Evolutionary conservation across 331 rosid species (phyloP).

Genomic region (Cydonia oblonga): DNA sequence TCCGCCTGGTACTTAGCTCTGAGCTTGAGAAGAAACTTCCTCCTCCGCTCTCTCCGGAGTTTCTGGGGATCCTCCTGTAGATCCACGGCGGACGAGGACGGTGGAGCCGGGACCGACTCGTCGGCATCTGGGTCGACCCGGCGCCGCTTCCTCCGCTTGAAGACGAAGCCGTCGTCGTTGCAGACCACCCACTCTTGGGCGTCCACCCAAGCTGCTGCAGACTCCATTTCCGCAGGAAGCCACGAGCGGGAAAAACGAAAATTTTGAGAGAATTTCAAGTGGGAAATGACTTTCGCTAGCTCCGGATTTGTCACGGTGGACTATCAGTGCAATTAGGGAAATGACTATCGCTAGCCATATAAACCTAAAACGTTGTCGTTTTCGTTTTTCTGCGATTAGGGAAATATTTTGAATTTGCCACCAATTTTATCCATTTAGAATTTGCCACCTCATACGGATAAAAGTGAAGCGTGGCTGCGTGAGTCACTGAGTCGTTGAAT

Average conservation of each 20-base stretch:
- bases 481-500: too few species aligned
- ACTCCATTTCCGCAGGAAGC: constrained; percentile 32
- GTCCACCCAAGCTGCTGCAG: constrained; percentile 18
- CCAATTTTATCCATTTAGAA: too few species aligned
- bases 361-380: neutral
- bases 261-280: neutral
- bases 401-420: too few species aligned
- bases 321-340: neutral
- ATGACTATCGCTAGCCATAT: neutral
- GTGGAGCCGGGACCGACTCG: neutral
- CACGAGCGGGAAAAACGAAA: constrained; percentile 6
- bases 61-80: constrained; percentile 21
- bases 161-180: constrained; percentile 83
- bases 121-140: constrained; percentile 21
- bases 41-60: constrained; percentile 55
- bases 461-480: too few species aligned
- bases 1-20: constrained; percentile 46
- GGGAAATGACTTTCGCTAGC: neutral
- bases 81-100: constrained; percentile 3
- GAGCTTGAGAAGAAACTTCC: constrained; percentile 45
- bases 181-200: constrained; percentile 67
- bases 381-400: neutral
- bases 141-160: constrained; percentile 57
- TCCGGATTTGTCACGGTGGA: neutral
- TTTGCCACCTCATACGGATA: too few species aligned